Conservation (phyloP, 352 stramenopile species). For the Globisporangium nagaii region DNA sequence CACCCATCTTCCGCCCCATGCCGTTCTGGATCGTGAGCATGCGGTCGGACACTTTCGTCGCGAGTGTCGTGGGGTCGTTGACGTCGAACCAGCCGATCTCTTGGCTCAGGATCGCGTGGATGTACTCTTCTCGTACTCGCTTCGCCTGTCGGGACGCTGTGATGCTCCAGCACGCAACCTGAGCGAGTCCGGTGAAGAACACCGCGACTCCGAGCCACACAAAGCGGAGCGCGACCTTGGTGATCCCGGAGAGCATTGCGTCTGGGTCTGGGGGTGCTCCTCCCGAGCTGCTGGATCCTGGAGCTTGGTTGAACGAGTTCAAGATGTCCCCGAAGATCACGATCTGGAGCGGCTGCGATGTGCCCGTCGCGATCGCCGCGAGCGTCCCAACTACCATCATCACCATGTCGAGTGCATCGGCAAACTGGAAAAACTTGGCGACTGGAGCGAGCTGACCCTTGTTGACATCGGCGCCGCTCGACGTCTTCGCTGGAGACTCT, state of each 20-base stretch:
- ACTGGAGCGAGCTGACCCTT: not conserved
- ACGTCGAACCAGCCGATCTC: slow-evolving; percentile 72
- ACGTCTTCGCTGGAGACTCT: not conserved
- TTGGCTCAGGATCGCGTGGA: slow-evolving; percentile 48
- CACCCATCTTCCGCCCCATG: slow-evolving; percentile 37
- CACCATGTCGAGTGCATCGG: not conserved
- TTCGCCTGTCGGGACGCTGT: slow-evolving; percentile 16
- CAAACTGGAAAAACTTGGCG: slow-evolving; percentile 5
- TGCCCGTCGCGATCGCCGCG: not conserved
- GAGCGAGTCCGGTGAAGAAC: not conserved
- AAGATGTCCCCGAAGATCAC: not conserved
- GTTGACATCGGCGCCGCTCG: not conserved
- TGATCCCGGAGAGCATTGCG: not conserved
- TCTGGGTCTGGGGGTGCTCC: not conserved
- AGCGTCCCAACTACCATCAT: not conserved
- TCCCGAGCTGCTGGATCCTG: not conserved
- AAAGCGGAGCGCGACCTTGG: not conserved
- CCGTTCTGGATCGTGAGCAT: slow-evolving; percentile 37
- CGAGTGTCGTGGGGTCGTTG: slow-evolving; percentile 47
- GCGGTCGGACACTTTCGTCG: slow-evolving; percentile 26
- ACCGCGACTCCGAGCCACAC: not conserved
- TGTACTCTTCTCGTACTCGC: slow-evolving; percentile 47
- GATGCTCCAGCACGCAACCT: not conserved
- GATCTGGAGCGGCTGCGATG: not conserved
- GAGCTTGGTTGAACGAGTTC: slow-evolving; percentile 1